Base-by-base conservation (phyloP, 2,329 filamentous ascomycete genomes). In the Arthrobotrys pseudoclavata region DNA sequence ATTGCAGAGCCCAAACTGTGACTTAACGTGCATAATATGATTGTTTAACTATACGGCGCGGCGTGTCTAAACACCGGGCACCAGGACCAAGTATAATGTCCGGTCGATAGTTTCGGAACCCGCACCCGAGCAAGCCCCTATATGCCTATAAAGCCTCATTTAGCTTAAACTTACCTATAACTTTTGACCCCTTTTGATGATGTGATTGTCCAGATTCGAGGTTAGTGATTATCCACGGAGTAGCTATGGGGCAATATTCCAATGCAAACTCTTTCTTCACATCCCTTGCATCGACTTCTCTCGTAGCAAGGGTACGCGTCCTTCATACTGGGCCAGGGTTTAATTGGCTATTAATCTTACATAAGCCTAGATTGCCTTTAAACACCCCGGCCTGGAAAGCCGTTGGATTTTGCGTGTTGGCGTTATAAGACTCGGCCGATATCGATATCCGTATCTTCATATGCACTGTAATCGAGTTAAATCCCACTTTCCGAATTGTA, bases 101-200 rank as follows among this genome's bases (percentile, higher is more conserved):
- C 24, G 1, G 45, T 24, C 1, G 22, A n/a, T 18, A 48, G 45
- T n/a, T 55, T n/a, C 22, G 52, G 29, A 26, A 55, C 3, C n/a
- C n/a, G 4, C 26, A 20, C 29, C 52, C 52, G 52, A 37, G 13
- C 13, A 7, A 7, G n/a, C 13, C 48, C 48, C 22, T n/a, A 4
- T 37, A 37, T 37, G 10, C 34, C 12, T 13, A 2, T 37, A 13
- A 37, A 13, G 6, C 34, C 34, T 37, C 34, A 37, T 4, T 7
- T 37, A 37, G 10, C 20, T 26, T 55, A 31, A 31, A 3, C 15
- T 34, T 20, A 18, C 7, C 29, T 18, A 15, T n/a, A 55, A 6
- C 52, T 20, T 31, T 10, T 20, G 15, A 37, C 26, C 52, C 29
- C 52, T 55, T 52, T 52, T 52, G 15, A 29, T 29, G 22, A 52